Conservation (phyloP, 345 rosid genomes). For the Eucalyptus cloeziana region DNA sequence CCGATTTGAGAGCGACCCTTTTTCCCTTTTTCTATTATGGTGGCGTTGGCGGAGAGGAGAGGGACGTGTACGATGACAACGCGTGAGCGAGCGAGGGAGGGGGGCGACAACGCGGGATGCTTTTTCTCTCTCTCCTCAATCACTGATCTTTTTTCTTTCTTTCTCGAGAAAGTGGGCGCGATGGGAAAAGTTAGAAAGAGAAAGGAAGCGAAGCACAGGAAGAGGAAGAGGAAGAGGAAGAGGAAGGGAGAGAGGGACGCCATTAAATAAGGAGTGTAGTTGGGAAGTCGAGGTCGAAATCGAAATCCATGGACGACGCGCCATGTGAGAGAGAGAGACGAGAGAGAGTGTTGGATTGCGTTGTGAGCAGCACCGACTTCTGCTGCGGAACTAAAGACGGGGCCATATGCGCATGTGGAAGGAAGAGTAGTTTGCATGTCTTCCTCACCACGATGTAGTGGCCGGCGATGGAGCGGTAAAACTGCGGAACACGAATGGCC, state of each 20-base stretch:
- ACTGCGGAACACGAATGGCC: too few species aligned
- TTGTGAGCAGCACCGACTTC: not conserved
- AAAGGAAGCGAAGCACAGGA: too few species aligned
- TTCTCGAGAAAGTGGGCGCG: not conserved
- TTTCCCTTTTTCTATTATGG: not conserved
- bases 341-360: not conserved
- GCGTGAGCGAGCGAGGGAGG: not conserved
- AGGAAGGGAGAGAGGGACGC: not conserved
- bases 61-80: not conserved
- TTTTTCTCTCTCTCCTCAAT: not conserved
- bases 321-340: not conserved
- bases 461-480: not conserved
- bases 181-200: not conserved
- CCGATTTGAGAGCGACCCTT: not conserved
- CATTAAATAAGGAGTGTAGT: not conserved
- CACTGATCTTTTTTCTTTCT: not conserved
- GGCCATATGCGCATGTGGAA: not conserved
- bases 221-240: too few species aligned
- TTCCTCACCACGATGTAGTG: not conserved
- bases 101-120: not conserved
- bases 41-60: not conserved
- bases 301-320: not conserved
- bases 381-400: not conserved
- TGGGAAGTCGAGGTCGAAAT: not conserved
- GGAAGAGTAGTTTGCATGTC: not conserved